Evolutionary conservation across 495 filamentous ascomycete genomes (phyloP), one percentile per base, ranked within the genome.

Genomic region (Ramalina peruviana): DNA sequence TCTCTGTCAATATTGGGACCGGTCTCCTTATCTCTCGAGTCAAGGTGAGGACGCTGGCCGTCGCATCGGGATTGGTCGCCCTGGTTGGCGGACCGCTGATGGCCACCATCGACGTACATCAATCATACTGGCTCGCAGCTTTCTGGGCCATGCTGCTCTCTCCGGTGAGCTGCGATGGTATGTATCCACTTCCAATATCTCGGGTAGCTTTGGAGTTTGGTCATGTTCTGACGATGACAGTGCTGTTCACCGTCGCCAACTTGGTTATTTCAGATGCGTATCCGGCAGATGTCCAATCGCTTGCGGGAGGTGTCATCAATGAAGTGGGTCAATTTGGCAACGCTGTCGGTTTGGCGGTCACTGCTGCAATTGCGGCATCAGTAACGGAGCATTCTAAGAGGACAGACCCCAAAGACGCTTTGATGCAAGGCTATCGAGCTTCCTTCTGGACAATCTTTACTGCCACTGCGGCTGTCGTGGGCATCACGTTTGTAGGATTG

Each of bases 281-380:
- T 51, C 72, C 76, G 1, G 41, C 60, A 1, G 57, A 70, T 38
- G 74, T 62, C 3, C 72, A 82, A 49, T 70, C 62, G 0, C 62
- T 82, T 7, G 76, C 76, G 11, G 75, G 75, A 6, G 74, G 73
- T 15, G 75, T 82, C 0, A 79, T 82, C 64, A 81, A 79, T 55
- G 76, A 73, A 0, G 55, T 76, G 11, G 58, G 67, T 4, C 75
- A 80, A 61, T 60, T 81, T 36, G 79, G 79, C 1, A 75, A 71
- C 13, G 62, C 63, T 12, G 62, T 81, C 13, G 76, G 79, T 0
- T 51, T 78, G 6, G 71, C 70, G 0, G 57, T 72, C 16, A 66
- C 67, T 6, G 71, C 70, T 12, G 62, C 76, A 25, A 69, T 79
- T 42, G 69, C 76, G 25, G 36, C 45, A 7, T 43, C 21, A 2